Base-by-base conservation (phyloP, 2,329 filamentous ascomycete genomes). In the Lasiodiplodia theobromae region DNA sequence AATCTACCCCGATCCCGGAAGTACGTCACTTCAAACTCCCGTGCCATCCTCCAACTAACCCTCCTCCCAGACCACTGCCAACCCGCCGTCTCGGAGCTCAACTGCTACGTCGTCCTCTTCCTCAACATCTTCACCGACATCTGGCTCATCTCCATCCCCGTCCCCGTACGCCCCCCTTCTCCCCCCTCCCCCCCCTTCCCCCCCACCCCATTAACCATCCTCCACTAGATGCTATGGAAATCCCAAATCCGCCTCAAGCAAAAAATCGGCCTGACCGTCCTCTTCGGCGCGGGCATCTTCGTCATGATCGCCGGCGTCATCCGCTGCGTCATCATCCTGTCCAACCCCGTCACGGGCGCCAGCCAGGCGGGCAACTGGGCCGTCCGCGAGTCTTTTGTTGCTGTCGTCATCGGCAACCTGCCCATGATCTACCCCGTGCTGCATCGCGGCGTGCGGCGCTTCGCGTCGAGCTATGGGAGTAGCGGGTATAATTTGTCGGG, bases 81-180 rank as follows among this genome's bases (percentile, higher is more conserved):
- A 18, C 68, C 68, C 38, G 69, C 64, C 44, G 70, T 67, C 40
- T 67, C 70, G 57, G 68, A 67, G 68, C 69, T 38, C 51, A 60
- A 66, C 56, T 65, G 49, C 56, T 68, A 37, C 70, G 69, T 70
- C 70, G 57, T 57, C 68, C 69, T 86, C 38, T 77, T 81, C 3
- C 77, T 85, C 69, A 89, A 88, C 70, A 82, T 88, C 2, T 71
- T 78, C 1, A 89, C 87, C 3, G 88, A 89, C 71, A 64, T 88
- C 0, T 89, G 89, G 71, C 79, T 89, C n/a, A 84, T 89, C 68
- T 82, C 83, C 34, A 88, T 89, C 47, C 86, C 87, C 0, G 78
- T 87, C 4, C 86, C 87, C 5, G 53, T 56, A 37, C 4, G 28
- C 1, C 18, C 31, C 72, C 72, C 74, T 77, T 69, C 80, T 84